A percentile compares a stretch with the other conserved stretches of the same genome.
Conservation (phyloP, 1,284 basidiomycete genomes). For the Gymnopus androsaceus region DNA sequence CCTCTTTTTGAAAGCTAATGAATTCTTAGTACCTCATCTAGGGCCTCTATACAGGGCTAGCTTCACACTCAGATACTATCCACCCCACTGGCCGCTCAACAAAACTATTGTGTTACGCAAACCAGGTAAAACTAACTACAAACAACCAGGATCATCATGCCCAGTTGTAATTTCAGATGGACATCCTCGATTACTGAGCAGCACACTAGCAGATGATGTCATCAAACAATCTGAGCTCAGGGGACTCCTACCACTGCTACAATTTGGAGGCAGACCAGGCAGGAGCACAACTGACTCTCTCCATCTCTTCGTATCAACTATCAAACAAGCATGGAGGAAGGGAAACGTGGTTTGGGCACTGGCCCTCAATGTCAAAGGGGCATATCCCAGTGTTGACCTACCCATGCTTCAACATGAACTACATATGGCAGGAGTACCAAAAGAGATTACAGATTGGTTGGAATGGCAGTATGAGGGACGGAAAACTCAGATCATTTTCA, state of each 20-base stretch:
- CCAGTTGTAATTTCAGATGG: constrained; percentile 33
- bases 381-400: no score
- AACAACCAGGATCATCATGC: constrained; percentile 28
- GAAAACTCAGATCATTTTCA: no score
- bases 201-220: constrained; percentile 29
- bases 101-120: constrained; percentile 30
- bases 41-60: constrained; percentile 27
- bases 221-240: constrained; percentile 26
- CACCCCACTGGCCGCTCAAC: constrained; percentile 16
- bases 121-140: constrained; percentile 31
- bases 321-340: constrained; percentile 35
- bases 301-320: constrained; percentile 28
- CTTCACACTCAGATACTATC: constrained; percentile 22
- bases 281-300: constrained; percentile 37
- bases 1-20: constrained; percentile 24
- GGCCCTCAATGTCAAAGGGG: no score
- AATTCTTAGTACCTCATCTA: constrained; percentile 24
- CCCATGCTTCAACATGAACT: no score
- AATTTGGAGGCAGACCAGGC: constrained; percentile 37
- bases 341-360: no score
- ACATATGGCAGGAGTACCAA: no score
- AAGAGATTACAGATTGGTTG: no score
- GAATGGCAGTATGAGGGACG: no score
- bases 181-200: constrained; percentile 27
- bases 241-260: constrained; percentile 27